phyloP scores from a whole-genome alignment of 2,329 filamentous ascomycete species.

The Phialophora tarda region DNA sequence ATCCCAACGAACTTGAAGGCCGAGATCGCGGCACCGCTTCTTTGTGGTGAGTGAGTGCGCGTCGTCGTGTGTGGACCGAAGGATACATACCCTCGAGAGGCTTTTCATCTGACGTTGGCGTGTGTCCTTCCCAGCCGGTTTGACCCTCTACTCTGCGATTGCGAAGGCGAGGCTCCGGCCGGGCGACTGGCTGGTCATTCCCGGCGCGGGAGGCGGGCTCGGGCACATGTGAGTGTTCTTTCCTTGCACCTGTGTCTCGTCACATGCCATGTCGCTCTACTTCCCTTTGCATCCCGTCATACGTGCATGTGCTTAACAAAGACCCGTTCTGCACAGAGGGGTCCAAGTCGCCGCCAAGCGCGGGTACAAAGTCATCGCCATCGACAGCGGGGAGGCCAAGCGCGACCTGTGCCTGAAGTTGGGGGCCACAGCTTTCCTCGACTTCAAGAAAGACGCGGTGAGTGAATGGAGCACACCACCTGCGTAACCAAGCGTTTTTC shows the following conservation, averaged over 20 bases:
- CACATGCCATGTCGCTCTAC: no score
- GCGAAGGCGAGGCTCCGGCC: constrained; percentile 46
- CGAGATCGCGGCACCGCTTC: constrained; percentile 46
- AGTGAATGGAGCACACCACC: neutral
- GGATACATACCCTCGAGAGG: neutral
- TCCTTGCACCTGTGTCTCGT: neutral
- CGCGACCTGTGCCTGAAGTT: constrained; percentile 44
- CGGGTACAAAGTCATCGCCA: constrained; percentile 47
- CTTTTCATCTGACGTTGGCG: constrained; percentile 3
- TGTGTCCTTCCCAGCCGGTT: constrained; percentile 35
- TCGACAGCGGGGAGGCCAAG: constrained; percentile 48
- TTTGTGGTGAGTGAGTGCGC: constrained; percentile 42
- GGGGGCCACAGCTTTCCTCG: constrained; percentile 45
- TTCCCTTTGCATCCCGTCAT: neutral
- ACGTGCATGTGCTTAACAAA: neutral
- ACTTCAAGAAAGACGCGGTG: constrained; percentile 47
- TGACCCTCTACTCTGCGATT: constrained; percentile 50
- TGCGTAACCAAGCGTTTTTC: neutral
- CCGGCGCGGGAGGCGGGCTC: constrained; percentile 48
- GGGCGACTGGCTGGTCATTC: constrained; percentile 47
- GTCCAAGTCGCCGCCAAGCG: constrained; percentile 47
- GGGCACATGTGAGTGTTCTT: constrained; percentile 46
- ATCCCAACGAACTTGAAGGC: constrained; percentile 45
- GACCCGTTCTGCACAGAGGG: constrained; percentile 40
- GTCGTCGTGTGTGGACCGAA: neutral